Conservation (phyloP, 495 filamentous ascomycete species). For the Sordaria brevicollis region DNA sequence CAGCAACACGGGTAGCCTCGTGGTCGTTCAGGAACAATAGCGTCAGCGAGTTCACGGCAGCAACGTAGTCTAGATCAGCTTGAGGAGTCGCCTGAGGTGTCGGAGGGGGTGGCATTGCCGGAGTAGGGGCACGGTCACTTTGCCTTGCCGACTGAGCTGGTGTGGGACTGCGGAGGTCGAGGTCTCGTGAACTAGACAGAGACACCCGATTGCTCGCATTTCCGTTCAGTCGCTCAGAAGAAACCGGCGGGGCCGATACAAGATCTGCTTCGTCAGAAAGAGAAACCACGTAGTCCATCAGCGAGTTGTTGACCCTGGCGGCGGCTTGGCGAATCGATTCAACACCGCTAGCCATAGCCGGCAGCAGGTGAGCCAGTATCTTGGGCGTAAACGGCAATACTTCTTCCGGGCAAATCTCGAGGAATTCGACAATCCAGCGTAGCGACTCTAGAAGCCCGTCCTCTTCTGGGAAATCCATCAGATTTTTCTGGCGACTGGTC, state of each 20-base stretch:
- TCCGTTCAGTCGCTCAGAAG: conserved; percentile 47
- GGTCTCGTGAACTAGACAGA: conserved; percentile 42
- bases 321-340: conserved; percentile 84
- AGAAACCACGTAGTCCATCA: conserved; percentile 86
- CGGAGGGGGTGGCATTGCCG: conserved; percentile 30
- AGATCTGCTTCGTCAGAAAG: conserved; percentile 64
- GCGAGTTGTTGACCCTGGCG: conserved; percentile 73
- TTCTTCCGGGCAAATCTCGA: conserved; percentile 95
- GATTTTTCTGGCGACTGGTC: conserved; percentile 4
- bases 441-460: conserved; percentile 84
- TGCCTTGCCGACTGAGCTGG: conserved; percentile 31
- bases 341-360: conserved; percentile 85
- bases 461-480: conserved; percentile 49
- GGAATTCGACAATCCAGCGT: conserved; percentile 91
- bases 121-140: conserved; percentile 21
- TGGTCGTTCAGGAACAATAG: conserved; percentile 93
- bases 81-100: conserved; percentile 20
- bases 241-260: conserved; percentile 27
- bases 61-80: conserved; percentile 87
- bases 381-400: conserved; percentile 92
- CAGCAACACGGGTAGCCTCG: conserved; percentile 88
- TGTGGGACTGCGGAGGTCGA: conserved; percentile 45
- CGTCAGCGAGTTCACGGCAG: conserved; percentile 89
- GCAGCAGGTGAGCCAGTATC: conserved; percentile 82
- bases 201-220: conserved; percentile 40